Percentiles rank a stretch among this genome's conserved stretches.
These are phyloP conservation scores for Calocera cornea DNA, from an alignment of 768 basidiomycete species.

Conservation along the genomic window DNA sequence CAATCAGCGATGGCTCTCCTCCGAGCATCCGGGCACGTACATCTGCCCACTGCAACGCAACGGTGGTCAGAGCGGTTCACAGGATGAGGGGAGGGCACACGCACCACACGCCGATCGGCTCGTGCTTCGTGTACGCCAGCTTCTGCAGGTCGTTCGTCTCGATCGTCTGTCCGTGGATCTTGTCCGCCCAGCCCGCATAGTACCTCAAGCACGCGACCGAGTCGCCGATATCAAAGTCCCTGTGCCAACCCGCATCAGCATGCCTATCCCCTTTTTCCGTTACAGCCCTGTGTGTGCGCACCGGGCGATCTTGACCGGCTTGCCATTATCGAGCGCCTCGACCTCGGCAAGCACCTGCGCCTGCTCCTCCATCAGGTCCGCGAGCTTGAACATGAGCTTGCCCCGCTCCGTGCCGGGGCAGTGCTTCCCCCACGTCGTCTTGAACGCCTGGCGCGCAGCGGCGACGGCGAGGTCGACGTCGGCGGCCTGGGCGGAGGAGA, in stretches of 20 bases:
- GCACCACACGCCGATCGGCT: conserved; percentile 72
- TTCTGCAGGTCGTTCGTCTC: conserved; percentile 67
- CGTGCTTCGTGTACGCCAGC: conserved; percentile 72
- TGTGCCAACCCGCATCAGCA: conserved; percentile 25
- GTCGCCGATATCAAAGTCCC: conserved; percentile 72
- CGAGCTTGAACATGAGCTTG: conserved; percentile 67
- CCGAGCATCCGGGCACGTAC: conserved; percentile 36
- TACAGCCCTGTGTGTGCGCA: no score
- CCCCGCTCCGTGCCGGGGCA: conserved; percentile 70
- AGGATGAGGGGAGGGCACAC: not conserved
- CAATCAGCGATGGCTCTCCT: no score
- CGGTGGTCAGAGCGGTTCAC: not conserved
- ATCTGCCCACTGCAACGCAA: conserved; percentile 70
- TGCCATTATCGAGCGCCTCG: conserved; percentile 82
- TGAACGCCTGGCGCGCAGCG: conserved; percentile 70
- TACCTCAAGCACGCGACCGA: conserved; percentile 68
- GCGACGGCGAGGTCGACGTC: conserved; percentile 77
- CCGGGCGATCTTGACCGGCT: conserved; percentile 56
- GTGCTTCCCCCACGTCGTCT: conserved; percentile 80
- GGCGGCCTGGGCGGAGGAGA: conserved; percentile 48
- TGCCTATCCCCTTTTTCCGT: conserved; percentile 16
- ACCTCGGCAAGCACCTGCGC: conserved; percentile 68
- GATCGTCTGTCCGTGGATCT: conserved; percentile 74
- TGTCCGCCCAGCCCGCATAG: conserved; percentile 95
- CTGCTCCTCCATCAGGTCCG: conserved; percentile 80